phyloP scores from a whole-genome alignment of 1,284 basidiomycete species.

The Moesziomyces antarcticus region DNA sequence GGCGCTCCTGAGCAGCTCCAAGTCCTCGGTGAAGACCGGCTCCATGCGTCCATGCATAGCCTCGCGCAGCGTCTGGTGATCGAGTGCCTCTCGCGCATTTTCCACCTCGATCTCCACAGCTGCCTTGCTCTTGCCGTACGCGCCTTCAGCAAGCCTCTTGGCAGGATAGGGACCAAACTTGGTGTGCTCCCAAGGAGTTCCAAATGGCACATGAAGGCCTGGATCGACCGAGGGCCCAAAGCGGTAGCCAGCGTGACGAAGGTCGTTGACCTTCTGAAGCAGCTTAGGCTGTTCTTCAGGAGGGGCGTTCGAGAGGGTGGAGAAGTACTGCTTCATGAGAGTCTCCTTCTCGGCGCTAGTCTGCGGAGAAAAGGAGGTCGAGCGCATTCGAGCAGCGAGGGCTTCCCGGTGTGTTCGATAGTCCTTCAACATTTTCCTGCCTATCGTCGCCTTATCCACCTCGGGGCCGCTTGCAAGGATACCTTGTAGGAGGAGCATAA shows the following conservation, averaged over 20 bases:
- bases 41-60: not conserved
- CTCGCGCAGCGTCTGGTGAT: not conserved
- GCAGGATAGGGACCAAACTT: slow-evolving; percentile 15
- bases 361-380: not conserved
- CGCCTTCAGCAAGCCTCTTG: not conserved
- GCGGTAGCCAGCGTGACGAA: slow-evolving; percentile 3
- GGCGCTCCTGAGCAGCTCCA: slow-evolving; percentile 2
- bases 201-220: slow-evolving; percentile 3
- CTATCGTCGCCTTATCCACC: not conserved
- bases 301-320: not conserved
- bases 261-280: slow-evolving; percentile 7
- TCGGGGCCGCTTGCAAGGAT: not conserved
- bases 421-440: not conserved
- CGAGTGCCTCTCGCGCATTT: slow-evolving; percentile 17
- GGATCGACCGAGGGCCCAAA: slow-evolving; percentile 8
- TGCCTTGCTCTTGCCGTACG: not conserved
- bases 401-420: not conserved
- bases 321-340: not conserved
- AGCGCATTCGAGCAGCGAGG: not conserved
- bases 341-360: not conserved
- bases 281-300: not conserved
- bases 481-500: not conserved
- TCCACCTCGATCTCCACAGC: slow-evolving; percentile 8
- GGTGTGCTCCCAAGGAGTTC: slow-evolving; percentile 1
- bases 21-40: slow-evolving; percentile 15